phyloP scores from a whole-genome alignment of 371 early-diverging fungal species.

The Mucor indicus region DNA sequence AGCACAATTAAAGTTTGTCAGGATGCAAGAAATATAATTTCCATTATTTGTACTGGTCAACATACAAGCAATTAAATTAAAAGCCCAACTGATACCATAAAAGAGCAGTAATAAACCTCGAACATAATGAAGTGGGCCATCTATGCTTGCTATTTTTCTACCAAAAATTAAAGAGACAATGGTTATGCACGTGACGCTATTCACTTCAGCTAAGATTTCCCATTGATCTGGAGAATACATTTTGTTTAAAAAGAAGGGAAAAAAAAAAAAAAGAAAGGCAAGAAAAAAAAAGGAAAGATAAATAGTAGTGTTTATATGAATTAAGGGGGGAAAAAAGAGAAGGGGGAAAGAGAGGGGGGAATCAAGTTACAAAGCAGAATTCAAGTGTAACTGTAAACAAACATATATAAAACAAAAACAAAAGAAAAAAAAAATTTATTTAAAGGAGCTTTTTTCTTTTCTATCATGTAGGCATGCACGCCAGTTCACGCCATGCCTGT shows the following conservation, averaged over 20 bases:
- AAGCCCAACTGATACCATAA: conserved; percentile 48
- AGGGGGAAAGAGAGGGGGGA: conserved; percentile 3
- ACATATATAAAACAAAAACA: too few relatives aligned
- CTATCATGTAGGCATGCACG: too few relatives aligned
- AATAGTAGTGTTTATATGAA: too few relatives aligned
- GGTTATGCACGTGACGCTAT: conserved; percentile 50
- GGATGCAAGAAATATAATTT: conserved; percentile 45
- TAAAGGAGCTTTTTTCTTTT: too few relatives aligned
- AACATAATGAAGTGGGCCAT: conserved; percentile 48
- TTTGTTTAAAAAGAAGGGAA: not conserved
- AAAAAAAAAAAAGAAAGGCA: not conserved
- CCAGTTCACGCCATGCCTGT: too few relatives aligned
- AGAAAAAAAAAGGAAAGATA: not conserved
- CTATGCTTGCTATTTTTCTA: conserved; percentile 46
- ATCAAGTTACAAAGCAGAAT: not conserved
- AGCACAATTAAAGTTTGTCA: conserved; percentile 41
- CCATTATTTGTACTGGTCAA: conserved; percentile 54
- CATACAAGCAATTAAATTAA: conserved; percentile 49
- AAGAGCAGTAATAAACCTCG: conserved; percentile 40
- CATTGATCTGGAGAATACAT: conserved; percentile 50
- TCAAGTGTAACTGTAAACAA: too few relatives aligned
- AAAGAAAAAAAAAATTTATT: too few relatives aligned
- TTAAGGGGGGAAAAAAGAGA: too few relatives aligned
- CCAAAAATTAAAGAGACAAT: conserved; percentile 52
- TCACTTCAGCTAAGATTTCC: conserved; percentile 47